Percentiles rank a stretch among this genome's conserved stretches.
Conservation (phyloP, 1,139 yeast species). For the Geotrichum phurueaensis region DNA sequence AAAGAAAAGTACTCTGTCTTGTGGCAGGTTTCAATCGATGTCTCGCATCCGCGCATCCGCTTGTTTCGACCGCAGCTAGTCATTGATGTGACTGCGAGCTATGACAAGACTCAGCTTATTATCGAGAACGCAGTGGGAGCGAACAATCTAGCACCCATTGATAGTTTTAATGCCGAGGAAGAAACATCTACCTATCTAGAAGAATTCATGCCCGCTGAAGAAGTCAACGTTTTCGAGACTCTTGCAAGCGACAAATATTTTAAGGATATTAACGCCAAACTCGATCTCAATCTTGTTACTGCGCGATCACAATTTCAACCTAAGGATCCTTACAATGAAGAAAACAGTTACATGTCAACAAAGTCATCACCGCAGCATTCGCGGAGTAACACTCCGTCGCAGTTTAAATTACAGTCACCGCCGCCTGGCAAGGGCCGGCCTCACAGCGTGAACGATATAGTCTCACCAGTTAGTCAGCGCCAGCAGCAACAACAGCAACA, state of each 20-base stretch:
- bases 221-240: conserved; percentile 25
- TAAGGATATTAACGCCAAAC: conserved; percentile 14
- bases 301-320: not conserved
- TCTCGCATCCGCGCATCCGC: conserved; percentile 30
- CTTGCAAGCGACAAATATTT: conserved; percentile 20
- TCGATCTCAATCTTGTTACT: conserved; percentile 13
- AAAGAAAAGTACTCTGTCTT: conserved; percentile 19
- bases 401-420: conserved; percentile 6
- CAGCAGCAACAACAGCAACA: not conserved
- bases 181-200: conserved; percentile 15
- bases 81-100: conserved; percentile 10
- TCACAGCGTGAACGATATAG: not conserved
- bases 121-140: not conserved
- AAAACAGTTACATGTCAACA: not conserved
- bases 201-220: conserved; percentile 24
- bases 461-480: not conserved
- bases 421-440: conserved; percentile 8
- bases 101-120: conserved; percentile 8
- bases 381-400: conserved; percentile 11
- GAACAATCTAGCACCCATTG: not conserved
- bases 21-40: conserved; percentile 27
- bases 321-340: not conserved
- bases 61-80: conserved; percentile 23
- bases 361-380: conserved; percentile 8
- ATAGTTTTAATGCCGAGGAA: not conserved